A percentile compares a stretch with the other conserved stretches of the same genome.
These are phyloP conservation scores for Candida methanosorbosa DNA, from an alignment of 805 yeast genomes.

Conservation along the genomic window DNA sequence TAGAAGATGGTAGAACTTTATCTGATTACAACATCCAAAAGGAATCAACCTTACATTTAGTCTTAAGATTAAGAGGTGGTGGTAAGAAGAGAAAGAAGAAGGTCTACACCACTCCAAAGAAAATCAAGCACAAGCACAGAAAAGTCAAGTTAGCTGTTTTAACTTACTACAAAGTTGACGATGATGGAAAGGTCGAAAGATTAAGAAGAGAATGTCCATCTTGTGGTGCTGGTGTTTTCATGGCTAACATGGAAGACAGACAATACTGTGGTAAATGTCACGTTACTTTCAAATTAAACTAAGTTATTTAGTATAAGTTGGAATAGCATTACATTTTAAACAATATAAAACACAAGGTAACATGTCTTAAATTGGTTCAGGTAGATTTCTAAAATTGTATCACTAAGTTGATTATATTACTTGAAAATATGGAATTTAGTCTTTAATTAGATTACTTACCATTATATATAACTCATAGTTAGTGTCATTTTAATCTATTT, in stretches of 20 bases:
- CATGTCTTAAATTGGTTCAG: too few species aligned
- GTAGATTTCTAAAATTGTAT: too few species aligned
- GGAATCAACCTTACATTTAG: conserved; percentile 97
- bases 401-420: too few species aligned
- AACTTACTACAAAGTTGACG: conserved; percentile 98
- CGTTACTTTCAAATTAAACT: conserved; percentile 66
- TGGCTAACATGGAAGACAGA: conserved; percentile 98
- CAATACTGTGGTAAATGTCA: conserved; percentile 99
- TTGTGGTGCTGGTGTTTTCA: conserved; percentile 99
- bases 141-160: conserved; percentile 98
- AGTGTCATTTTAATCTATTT: too few species aligned
- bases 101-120: conserved; percentile 99
- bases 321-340: conserved; percentile 4
- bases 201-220: conserved; percentile 97
- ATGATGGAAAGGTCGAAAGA: conserved; percentile 97
- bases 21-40: conserved; percentile 99
- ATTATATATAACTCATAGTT: too few species aligned
- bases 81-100: conserved; percentile 99
- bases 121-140: conserved; percentile 99
- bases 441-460: too few species aligned
- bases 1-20: conserved; percentile 98
- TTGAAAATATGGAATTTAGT: too few species aligned
- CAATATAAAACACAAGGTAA: too few species aligned
- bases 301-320: neutral
- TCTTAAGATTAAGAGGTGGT: conserved; percentile 93